phyloP scores from a whole-genome alignment of 345 rosid species.

The Populus pruinosa region DNA sequence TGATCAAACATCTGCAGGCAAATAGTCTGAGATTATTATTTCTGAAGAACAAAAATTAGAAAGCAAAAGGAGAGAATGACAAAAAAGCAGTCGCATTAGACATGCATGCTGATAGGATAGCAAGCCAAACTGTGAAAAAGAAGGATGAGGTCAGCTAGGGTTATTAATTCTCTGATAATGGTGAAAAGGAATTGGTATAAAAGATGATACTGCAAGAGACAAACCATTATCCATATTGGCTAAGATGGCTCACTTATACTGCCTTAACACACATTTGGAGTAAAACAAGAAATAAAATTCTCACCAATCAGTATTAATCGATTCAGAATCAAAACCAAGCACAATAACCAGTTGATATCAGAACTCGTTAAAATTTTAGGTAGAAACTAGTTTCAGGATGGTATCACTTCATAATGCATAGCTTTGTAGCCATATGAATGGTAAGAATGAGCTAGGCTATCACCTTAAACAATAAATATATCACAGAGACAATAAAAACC shows the following conservation, averaged over 20 bases:
- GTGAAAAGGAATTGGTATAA: background rate
- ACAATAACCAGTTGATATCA: background rate
- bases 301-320: background rate
- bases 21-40: conserved; percentile 6
- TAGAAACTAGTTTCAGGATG: background rate
- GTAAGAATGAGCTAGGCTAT: background rate
- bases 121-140: background rate
- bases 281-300: background rate
- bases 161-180: background rate
- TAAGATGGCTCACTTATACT: background rate
- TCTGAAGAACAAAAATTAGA: background rate
- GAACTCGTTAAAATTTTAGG: background rate
- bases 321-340: background rate
- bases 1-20: conserved; percentile 41
- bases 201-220: background rate
- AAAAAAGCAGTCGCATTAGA: background rate
- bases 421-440: background rate
- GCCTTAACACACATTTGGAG: background rate
- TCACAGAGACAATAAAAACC: background rate
- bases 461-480: background rate
- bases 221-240: background rate
- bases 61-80: background rate
- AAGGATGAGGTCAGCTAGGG: background rate
- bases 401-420: background rate
- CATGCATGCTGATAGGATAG: background rate